A percentile compares a stretch with the other conserved stretches of the same genome.
phyloP scores from a whole-genome alignment of 1,284 basidiomycete species.

The Coriolopsis trogii region DNA sequence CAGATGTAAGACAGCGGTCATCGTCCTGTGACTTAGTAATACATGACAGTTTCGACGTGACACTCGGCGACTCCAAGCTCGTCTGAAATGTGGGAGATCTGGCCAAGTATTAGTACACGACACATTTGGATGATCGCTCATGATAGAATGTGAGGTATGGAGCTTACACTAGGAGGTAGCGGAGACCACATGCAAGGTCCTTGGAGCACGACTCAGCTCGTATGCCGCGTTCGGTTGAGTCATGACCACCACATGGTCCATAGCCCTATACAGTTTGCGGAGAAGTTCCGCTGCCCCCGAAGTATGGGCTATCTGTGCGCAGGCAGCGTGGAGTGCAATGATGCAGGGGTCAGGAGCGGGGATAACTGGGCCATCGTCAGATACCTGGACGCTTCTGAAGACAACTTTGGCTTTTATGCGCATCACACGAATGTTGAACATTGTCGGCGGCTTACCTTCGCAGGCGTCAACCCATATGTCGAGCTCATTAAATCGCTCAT shows the following conservation, averaged over 20 bases:
- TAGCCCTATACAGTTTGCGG: conserved; percentile 13
- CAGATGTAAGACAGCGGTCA: too few relatives aligned
- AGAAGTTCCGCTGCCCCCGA: conserved; percentile 16
- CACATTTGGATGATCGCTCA: too few relatives aligned
- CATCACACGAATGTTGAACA: neutral
- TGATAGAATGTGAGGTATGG: too few relatives aligned
- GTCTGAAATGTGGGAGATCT: too few relatives aligned
- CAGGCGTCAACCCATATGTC: conserved; percentile 12
- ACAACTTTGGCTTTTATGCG: neutral
- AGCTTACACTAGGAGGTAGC: neutral
- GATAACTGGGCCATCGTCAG: neutral
- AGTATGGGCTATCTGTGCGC: conserved; percentile 16
- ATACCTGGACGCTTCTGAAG: neutral
- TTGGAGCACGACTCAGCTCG: conserved; percentile 14
- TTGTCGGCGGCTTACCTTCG: neutral
- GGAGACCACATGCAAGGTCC: neutral
- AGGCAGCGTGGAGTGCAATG: conserved; percentile 16
- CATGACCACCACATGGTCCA: conserved; percentile 11
- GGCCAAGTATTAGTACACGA: too few relatives aligned
- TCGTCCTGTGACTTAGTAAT: too few relatives aligned
- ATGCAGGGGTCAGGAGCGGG: conserved; percentile 7
- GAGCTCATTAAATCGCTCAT: neutral
- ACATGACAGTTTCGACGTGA: too few relatives aligned
- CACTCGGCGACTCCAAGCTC: too few relatives aligned
- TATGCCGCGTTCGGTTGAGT: conserved; percentile 14